A percentile compares a stretch with the other conserved stretches of the same genome.
These are phyloP conservation scores for Scedosporium dehoogii DNA, from an alignment of 2,329 filamentous ascomycete species.

Conservation along the genomic window DNA sequence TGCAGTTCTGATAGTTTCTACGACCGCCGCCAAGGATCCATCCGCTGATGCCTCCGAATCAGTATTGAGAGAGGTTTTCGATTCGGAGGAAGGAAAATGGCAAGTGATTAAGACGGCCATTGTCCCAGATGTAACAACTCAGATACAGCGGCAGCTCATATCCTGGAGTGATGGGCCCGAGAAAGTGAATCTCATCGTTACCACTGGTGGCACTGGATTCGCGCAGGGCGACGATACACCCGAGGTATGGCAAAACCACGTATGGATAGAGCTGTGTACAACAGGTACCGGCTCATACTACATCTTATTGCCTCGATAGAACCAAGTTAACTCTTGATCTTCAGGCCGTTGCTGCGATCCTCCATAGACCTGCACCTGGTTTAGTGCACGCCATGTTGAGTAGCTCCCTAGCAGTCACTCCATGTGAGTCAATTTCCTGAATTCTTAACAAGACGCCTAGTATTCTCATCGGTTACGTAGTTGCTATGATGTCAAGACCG, in stretches of 20 bases:
- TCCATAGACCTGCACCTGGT: slow-evolving; percentile 80
- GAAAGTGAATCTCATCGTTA: slow-evolving; percentile 66
- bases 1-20: slow-evolving; percentile 80
- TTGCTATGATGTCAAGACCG: slow-evolving; percentile 93
- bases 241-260: slow-evolving; percentile 46
- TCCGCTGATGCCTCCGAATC: slow-evolving; percentile 66
- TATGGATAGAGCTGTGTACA: neutral
- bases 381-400: slow-evolving; percentile 93
- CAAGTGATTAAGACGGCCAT: slow-evolving; percentile 58
- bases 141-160: slow-evolving; percentile 66
- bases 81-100: slow-evolving; percentile 60
- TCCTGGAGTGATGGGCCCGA: slow-evolving; percentile 61
- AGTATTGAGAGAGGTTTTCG: slow-evolving; percentile 59
- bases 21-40: slow-evolving; percentile 73
- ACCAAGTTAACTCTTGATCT: neutral
- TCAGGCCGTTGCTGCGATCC: slow-evolving; percentile 65
- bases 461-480: slow-evolving; percentile 30
- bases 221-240: slow-evolving; percentile 77
- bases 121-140: slow-evolving; percentile 63
- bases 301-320: slow-evolving; percentile 6
- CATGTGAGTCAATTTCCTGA: slow-evolving; percentile 52
- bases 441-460: neutral
- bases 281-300: no score
- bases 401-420: slow-evolving; percentile 73
- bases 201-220: slow-evolving; percentile 91